A percentile compares a stretch with the other conserved stretches of the same genome.
phyloP scores from a whole-genome alignment of 148 eudicot genomes.

The Spergularia bocconei region DNA sequence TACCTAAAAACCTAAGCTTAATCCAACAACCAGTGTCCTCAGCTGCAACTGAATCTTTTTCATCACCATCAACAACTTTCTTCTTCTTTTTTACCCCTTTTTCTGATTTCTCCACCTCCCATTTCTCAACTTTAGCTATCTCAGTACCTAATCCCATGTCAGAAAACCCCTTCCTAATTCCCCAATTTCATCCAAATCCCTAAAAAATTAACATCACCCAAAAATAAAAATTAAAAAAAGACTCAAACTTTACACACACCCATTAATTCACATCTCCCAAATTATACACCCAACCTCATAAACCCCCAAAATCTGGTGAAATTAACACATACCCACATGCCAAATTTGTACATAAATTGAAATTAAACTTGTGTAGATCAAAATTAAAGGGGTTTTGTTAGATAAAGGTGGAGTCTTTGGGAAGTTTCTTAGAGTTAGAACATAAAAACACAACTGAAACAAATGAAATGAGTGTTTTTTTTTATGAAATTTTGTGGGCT shows the following conservation, averaged over 20 bases:
- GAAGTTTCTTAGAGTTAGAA: slow-evolving; percentile 14
- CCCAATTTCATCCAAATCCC: slow-evolving; percentile 37
- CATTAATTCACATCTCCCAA: slow-evolving; percentile 15
- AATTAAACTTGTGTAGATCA: slow-evolving; percentile 42
- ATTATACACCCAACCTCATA: slow-evolving; percentile 27
- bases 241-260: slow-evolving; percentile 20
- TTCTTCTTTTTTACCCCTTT: slow-evolving; percentile 46
- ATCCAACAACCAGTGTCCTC: slow-evolving; percentile 85
- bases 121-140: slow-evolving; percentile 49
- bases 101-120: slow-evolving; percentile 53
- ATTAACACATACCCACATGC: slow-evolving; percentile 37
- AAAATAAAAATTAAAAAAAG: no score
- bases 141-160: slow-evolving; percentile 64
- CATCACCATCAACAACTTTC: slow-evolving; percentile 11
- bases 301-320: slow-evolving; percentile 27
- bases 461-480: slow-evolving; percentile 2
- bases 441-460: not conserved
- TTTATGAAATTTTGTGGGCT: not conserved
- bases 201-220: slow-evolving; percentile 24
- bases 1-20: slow-evolving; percentile 65
- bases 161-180: slow-evolving; percentile 27
- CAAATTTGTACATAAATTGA: slow-evolving; percentile 18
- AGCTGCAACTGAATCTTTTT: slow-evolving; percentile 37
- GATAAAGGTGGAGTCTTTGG: slow-evolving; percentile 5
- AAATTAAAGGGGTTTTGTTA: slow-evolving; percentile 22